phyloP scores from a whole-genome alignment of 192 early-diverging fungal genomes.

The Backusella sp. region DNA sequence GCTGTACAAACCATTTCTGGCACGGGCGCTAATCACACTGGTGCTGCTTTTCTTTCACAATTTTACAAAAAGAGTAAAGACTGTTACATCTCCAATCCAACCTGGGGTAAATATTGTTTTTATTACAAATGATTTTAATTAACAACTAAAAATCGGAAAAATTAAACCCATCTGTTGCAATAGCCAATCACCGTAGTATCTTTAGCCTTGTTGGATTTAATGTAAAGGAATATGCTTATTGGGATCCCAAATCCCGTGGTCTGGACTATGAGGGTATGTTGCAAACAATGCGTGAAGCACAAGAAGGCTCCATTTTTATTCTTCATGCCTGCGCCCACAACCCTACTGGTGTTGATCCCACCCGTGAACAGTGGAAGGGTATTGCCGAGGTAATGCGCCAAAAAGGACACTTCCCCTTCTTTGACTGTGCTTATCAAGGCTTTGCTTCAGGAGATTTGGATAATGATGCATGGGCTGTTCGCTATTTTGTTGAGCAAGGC shows the following conservation, averaged over 20 bases:
- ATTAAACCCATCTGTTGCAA: background rate
- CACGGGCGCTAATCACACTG: conserved; percentile 88
- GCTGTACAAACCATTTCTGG: conserved; percentile 93
- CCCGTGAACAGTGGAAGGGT: conserved; percentile 87
- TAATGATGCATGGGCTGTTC: conserved; percentile 87
- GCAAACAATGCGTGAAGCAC: conserved; percentile 63
- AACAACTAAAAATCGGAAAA: background rate
- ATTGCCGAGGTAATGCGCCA: conserved; percentile 83
- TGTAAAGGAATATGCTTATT: conserved; percentile 89
- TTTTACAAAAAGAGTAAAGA: conserved; percentile 64
- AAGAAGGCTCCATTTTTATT: conserved; percentile 78
- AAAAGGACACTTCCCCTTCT: conserved; percentile 83
- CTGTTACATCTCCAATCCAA: conserved; percentile 92
- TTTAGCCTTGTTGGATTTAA: conserved; percentile 84
- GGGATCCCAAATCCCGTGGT: conserved; percentile 72
- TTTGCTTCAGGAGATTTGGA: conserved; percentile 95
- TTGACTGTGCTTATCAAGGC: conserved; percentile 99
- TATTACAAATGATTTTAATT: background rate
- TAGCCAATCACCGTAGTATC: conserved; percentile 88
- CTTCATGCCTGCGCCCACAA: conserved; percentile 99
- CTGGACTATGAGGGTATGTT: conserved; percentile 83
- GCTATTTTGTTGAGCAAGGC: conserved; percentile 89
- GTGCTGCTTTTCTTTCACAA: conserved; percentile 77
- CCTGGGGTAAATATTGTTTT: conserved; percentile 72
- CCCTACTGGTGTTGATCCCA: conserved; percentile 98